Conservation (phyloP, 2,329 filamentous ascomycete genomes). For the Coleophoma eucalyptorum region DNA sequence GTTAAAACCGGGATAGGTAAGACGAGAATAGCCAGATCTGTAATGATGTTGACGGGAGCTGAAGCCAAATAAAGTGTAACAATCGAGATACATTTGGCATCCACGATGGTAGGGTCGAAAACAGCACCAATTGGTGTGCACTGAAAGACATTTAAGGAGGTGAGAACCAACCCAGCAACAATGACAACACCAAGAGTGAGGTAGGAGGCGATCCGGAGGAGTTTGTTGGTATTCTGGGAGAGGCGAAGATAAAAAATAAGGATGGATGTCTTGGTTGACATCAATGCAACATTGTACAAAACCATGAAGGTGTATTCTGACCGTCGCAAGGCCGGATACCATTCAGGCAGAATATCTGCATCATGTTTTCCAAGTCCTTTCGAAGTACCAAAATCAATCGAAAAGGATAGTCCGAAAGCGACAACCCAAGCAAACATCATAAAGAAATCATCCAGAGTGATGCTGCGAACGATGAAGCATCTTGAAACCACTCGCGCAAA, state of each 20-base stretch:
- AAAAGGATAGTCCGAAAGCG: constrained; percentile 62
- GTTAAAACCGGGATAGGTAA: constrained; percentile 87
- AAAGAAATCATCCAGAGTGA: background rate
- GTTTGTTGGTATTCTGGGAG: constrained; percentile 69
- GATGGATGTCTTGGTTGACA: constrained; percentile 91
- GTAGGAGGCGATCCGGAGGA: constrained; percentile 82
- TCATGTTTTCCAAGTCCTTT: constrained; percentile 69
- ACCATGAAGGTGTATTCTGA: constrained; percentile 63
- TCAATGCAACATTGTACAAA: constrained; percentile 76
- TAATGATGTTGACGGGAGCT: constrained; percentile 87
- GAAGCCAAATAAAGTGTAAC: constrained; percentile 68
- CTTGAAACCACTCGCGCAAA: constrained; percentile 56
- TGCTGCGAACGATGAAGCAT: background rate
- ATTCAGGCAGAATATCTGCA: constrained; percentile 46
- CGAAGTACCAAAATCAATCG: constrained; percentile 59
- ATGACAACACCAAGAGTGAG: constrained; percentile 75
- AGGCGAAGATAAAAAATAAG: constrained; percentile 85
- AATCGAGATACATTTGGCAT: constrained; percentile 42
- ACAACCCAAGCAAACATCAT: constrained; percentile 73
- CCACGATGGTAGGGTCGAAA: constrained; percentile 42
- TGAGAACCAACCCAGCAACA: constrained; percentile 71
- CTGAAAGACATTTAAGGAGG: constrained; percentile 84
- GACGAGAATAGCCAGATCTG: constrained; percentile 82
- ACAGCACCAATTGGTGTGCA: constrained; percentile 72
- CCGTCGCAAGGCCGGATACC: constrained; percentile 48